phyloP scores from a whole-genome alignment of 2,329 filamentous ascomycete genomes.

The Penicillium glabrum region DNA sequence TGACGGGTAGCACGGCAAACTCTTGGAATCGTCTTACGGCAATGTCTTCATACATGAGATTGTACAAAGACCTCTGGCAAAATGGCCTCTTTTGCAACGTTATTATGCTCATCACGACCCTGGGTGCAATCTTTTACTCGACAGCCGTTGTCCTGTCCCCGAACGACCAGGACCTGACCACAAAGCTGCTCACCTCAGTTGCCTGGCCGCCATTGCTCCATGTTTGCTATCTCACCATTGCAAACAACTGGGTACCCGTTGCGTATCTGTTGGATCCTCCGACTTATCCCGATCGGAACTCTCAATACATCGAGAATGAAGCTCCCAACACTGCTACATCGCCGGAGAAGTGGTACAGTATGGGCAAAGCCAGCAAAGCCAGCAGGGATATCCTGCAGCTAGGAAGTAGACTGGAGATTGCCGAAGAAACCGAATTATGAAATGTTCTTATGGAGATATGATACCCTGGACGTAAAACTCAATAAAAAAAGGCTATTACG shows the following conservation, averaged over 20 bases:
- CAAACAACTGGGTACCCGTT: slow-evolving; percentile 22
- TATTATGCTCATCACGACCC: slow-evolving; percentile 9
- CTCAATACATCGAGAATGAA: background rate
- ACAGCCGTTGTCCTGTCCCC: background rate
- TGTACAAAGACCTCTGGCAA: slow-evolving; percentile 16
- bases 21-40: slow-evolving; percentile 19
- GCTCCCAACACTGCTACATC: no score
- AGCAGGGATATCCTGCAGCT: slow-evolving; percentile 4
- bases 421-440: slow-evolving; percentile 3
- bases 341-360: background rate
- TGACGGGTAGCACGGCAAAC: slow-evolving; percentile 30
- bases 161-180: background rate
- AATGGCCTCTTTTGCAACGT: slow-evolving; percentile 21
- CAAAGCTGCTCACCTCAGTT: slow-evolving; percentile 12
- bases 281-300: slow-evolving; percentile 2
- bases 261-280: slow-evolving; percentile 21
- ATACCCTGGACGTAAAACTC: background rate
- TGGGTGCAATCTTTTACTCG: slow-evolving; percentile 5
- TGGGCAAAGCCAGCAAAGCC: slow-evolving; percentile 4
- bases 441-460: background rate
- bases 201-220: slow-evolving; percentile 27
- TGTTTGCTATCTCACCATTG: slow-evolving; percentile 15
- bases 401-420: slow-evolving; percentile 4
- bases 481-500: no score
- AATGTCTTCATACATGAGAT: slow-evolving; percentile 1